Base-by-base conservation (phyloP, 208 protist genomes). In the Porcisia hertigi region DNA sequence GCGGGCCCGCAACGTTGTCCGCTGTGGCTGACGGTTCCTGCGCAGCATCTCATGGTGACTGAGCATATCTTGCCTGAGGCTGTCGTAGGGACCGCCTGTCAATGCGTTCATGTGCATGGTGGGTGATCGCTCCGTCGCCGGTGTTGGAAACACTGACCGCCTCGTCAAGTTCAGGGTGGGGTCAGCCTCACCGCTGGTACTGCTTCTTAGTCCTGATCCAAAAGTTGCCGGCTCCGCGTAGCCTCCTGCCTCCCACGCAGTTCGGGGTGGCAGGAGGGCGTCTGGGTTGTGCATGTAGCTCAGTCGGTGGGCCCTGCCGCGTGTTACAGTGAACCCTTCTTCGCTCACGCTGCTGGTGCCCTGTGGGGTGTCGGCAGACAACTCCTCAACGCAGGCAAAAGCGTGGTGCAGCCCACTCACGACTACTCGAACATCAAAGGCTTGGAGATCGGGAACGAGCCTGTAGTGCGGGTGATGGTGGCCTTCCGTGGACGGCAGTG, bases 321-420 rank as follows among this genome's bases (percentile, higher is more conserved):
- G 52, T 25, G 30, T 11, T 20, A 52, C 41, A 9, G 23, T 4
- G 6, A 30, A 59, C 23, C 30, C 2, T 3, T 70, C 53, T 18
- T n/a, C 14, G 34, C 25, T 3, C 30, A 43, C 20, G 12, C 67
- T 3, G 67, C 14, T 25, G 41, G 52, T 30, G 30, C 18, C 52
- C 45, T 3, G 25, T 18, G 54, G 55, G 23, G 55, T 69, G 20
- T 60, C 54, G 1, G 43, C 54, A 14, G 59, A 55, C 30, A 92
- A 58, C 62, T 92, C 92, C 82, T 96, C 92, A 0, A 89, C 86
- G 75, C 84, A 92, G 30, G 86, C 86, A 80, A 95, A 95, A 59
- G 89, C 92, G 81, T 96, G 92, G 63, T 93, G 88, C 52, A 94
- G 76, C n/a, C 92, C 92, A 75, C 89, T 93, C 71, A 93, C 90